Evolutionary conservation across 768 basidiomycete species (phyloP), one percentile per base, ranked within the genome.

Genomic region (Lentinula detonsa): DNA sequence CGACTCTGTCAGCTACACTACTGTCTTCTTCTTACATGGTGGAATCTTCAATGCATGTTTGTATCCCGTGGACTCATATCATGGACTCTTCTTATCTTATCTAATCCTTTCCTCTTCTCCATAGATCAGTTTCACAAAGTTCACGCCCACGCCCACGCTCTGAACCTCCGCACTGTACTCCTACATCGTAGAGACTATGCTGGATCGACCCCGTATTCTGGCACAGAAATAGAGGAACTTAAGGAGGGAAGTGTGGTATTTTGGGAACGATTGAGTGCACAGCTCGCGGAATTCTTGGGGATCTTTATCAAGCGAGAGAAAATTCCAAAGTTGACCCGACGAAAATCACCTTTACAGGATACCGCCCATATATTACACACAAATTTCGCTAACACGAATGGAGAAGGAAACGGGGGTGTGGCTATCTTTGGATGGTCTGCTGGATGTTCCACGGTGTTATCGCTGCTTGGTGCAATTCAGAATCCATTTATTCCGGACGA

Each of bases 141-240:
- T 1, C 64, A 62, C 48, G 23, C 37, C 7, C 37, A 52, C 21
- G 63, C 65, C 0, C 62, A 62, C 28, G 18, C 54, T 3, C 40
- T 62, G 15, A 68, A 69, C 43, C 49, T 71, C 11, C 65, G 70
- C 4, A 45, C 67, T 10, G 61, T 71, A 4, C 11, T 65, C 50
- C 52, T 64, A 13, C 69, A 70, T 57, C 64, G 70, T 2, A 55
- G 70, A 50, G 66, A 66, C 37, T 71, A 71, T 52, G 45, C 61
- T 11, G 68, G 67, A 5, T 65, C 68, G 3, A 66, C 70, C 2
- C 52, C 59, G 39, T 70, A 68, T 57, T 62, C 64, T 18, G 59
- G 66, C 46, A 54, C 42, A 10, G 70, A 70, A 33, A 42, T 69
- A 4, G 63, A 62, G 2, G 65, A 66, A 7, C 57, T 71, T 9